Conservation (phyloP, 1,139 yeast genomes). For the Yamadazyma epiphylla region DNA sequence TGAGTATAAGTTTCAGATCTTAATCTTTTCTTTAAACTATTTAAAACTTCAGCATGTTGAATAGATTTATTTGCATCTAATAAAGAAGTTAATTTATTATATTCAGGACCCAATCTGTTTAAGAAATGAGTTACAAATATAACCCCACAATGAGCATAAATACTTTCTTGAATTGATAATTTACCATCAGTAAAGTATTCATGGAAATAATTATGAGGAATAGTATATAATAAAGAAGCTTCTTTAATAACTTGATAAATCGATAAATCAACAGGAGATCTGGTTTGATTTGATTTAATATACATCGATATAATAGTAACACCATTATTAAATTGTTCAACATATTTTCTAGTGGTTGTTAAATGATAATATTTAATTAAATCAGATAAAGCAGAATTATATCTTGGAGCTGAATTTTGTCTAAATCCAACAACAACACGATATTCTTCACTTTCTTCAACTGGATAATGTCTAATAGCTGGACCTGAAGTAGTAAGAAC, state of each 20-base stretch:
- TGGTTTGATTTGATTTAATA: constrained; percentile 53
- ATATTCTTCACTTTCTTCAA: constrained; percentile 74
- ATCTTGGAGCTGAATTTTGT: constrained; percentile 80
- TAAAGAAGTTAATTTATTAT: constrained; percentile 61
- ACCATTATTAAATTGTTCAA: constrained; percentile 91
- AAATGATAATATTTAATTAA: constrained; percentile 88
- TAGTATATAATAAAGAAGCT: constrained; percentile 86
- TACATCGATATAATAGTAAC: constrained; percentile 84
- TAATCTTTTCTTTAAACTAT: constrained; percentile 79
- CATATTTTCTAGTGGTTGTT: constrained; percentile 82
- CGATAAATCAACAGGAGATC: constrained; percentile 58
- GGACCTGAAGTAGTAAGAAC: constrained; percentile 86
- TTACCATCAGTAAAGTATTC: constrained; percentile 70
- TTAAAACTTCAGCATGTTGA: constrained; percentile 71
- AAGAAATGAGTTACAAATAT: constrained; percentile 92
- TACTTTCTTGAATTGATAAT: constrained; percentile 88
- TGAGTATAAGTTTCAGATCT: constrained; percentile 93
- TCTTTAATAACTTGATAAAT: constrained; percentile 91
- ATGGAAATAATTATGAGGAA: constrained; percentile 84
- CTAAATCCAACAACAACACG: constrained; percentile 87
- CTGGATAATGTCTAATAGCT: constrained; percentile 81
- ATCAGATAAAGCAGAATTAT: constrained; percentile 83
- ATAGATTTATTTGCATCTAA: constrained; percentile 59
- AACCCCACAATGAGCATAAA: constrained; percentile 91
- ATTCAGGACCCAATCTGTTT: constrained; percentile 91